phyloP scores from a whole-genome alignment of 805 yeast genomes.

The Debaryomyces prosopidis region DNA sequence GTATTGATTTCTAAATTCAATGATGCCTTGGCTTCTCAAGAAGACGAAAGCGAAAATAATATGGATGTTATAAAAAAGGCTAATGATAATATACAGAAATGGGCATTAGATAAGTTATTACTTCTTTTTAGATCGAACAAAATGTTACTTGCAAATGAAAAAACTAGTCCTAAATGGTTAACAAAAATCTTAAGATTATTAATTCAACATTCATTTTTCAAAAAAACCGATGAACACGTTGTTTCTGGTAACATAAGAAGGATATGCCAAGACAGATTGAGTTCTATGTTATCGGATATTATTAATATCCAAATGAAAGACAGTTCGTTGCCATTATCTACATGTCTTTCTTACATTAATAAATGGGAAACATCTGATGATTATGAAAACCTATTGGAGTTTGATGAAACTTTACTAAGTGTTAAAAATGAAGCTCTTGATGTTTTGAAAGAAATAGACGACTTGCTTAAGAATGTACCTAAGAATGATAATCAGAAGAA shows the following conservation, averaged over 20 bases:
- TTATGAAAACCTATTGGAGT: constrained; percentile 22
- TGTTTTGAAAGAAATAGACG: constrained; percentile 37
- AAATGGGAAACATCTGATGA: constrained; percentile 23
- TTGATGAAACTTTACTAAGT: constrained; percentile 60
- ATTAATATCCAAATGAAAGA: constrained; percentile 27
- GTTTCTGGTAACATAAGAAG: constrained; percentile 37
- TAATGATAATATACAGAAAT: constrained; percentile 44
- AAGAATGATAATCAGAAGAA: constrained; percentile 17
- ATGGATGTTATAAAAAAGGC: constrained; percentile 18
- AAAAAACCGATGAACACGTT: constrained; percentile 9
- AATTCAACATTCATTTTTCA: constrained; percentile 44
- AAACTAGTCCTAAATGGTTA: constrained; percentile 20
- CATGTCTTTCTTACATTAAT: constrained; percentile 42
- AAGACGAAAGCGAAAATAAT: constrained; percentile 18
- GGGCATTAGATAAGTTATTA: constrained; percentile 61
- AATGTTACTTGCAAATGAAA: constrained; percentile 18
- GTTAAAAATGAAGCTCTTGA: constrained; percentile 51
- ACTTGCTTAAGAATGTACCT: constrained; percentile 19
- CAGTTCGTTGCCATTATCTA: constrained; percentile 61
- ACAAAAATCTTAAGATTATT: constrained; percentile 40
- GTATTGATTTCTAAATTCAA: constrained; percentile 26
- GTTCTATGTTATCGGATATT: constrained; percentile 64
- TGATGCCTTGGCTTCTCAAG: constrained; percentile 18
- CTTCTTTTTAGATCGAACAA: constrained; percentile 52
- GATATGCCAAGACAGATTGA: constrained; percentile 61